phyloP scores from a whole-genome alignment of 306 rosid genomes.

The Vigna radiata region DNA sequence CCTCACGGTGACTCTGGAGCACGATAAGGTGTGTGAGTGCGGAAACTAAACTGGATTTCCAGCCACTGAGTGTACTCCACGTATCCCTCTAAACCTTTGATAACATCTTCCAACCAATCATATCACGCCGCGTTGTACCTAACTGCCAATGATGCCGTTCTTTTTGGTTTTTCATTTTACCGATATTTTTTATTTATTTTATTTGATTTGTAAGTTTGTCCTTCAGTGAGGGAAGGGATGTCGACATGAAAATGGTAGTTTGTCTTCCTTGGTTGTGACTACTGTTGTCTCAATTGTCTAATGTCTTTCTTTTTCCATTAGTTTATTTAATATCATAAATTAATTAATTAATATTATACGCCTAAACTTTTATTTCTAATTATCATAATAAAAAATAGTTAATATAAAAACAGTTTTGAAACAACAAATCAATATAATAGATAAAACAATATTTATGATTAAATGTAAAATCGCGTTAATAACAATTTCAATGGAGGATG shows the following conservation, averaged over 20 bases:
- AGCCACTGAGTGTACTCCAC: background rate
- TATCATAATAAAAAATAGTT: too few relatives aligned
- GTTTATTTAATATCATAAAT: background rate
- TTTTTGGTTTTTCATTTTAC: background rate
- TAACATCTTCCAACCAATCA: background rate
- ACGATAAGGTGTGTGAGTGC: slow-evolving; percentile 2
- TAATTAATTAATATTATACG: too few relatives aligned
- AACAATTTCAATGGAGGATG: background rate
- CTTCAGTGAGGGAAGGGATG: background rate
- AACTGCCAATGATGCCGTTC: background rate
- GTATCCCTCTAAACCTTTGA: background rate
- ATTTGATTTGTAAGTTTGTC: slow-evolving; percentile 20
- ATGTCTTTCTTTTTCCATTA: background rate
- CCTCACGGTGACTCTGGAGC: background rate
- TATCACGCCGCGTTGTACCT: background rate
- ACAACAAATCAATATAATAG: too few relatives aligned
- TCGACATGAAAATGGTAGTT: slow-evolving; percentile 21
- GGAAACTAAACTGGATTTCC: slow-evolving; percentile 13
- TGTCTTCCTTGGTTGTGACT: slow-evolving; percentile 28
- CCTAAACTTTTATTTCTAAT: too few relatives aligned
- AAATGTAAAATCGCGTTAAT: background rate
- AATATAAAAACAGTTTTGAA: too few relatives aligned
- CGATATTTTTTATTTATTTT: background rate
- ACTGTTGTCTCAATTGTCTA: background rate
- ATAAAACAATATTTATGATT: too few relatives aligned